Conservation (phyloP, 2,329 filamentous ascomycete species). For the Colletotrichum lindemuthianum region DNA sequence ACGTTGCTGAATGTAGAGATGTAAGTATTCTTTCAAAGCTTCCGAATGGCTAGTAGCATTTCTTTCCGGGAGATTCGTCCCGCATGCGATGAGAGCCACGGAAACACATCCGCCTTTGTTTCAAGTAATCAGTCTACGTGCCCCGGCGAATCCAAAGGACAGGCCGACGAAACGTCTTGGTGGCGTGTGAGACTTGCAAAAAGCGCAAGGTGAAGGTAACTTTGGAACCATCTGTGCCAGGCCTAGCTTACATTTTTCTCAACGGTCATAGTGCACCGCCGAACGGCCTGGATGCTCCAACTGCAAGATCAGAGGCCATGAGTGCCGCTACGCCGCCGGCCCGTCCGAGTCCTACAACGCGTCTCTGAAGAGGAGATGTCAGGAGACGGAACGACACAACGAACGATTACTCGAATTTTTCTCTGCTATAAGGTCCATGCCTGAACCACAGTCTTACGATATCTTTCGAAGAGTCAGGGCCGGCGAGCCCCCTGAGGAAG, state of each 20-base stretch:
- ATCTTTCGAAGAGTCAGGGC: constrained; percentile 9
- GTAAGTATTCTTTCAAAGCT: neutral
- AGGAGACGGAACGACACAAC: constrained; percentile 10
- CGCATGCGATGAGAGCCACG: neutral
- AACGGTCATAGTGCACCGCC: constrained; percentile 47
- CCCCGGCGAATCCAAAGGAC: neutral
- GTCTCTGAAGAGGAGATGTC: constrained; percentile 16
- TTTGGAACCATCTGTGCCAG: no score
- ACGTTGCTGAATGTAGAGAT: neutral
- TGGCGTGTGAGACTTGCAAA: constrained; percentile 20
- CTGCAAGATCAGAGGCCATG: constrained; percentile 46
- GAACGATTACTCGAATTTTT: constrained; percentile 7
- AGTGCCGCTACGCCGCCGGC: constrained; percentile 51
- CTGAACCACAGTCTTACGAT: constrained; percentile 7
- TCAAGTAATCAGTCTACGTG: neutral
- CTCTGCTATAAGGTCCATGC: constrained; percentile 12
- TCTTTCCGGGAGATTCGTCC: constrained; percentile 22
- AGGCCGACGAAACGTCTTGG: constrained; percentile 13
- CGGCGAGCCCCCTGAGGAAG: constrained; percentile 5
- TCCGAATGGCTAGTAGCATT: constrained; percentile 1
- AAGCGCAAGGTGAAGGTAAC: constrained; percentile 22
- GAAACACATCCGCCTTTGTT: neutral
- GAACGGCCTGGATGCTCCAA: constrained; percentile 51
- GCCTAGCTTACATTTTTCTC: no score
- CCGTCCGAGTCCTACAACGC: constrained; percentile 22